Evolutionary conservation across 768 basidiomycete genomes (phyloP).

Genomic region (Panellus pusillus): DNA sequence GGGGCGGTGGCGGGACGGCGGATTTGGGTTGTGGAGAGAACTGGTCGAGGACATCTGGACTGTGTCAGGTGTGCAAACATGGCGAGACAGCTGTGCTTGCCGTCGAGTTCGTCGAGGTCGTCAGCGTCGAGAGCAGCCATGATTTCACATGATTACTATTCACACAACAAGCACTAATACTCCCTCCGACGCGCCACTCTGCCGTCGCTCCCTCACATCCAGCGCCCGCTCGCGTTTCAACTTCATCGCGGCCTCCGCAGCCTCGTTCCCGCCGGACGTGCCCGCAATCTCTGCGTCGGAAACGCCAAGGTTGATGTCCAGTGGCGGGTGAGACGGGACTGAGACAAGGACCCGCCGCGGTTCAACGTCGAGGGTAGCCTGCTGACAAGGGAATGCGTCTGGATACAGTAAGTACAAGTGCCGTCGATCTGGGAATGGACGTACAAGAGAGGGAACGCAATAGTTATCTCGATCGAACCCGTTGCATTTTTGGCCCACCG

Average conservation of each 20-base stretch:
- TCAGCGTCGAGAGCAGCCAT: conserved; percentile 32
- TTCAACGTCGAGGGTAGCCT: conserved; percentile 66
- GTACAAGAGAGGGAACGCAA: conserved; percentile 61
- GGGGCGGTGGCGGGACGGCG: conserved; percentile 31
- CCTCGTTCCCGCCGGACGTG: conserved; percentile 12
- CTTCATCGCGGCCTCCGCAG: conserved; percentile 30
- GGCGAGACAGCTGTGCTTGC: conserved; percentile 23
- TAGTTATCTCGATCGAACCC: conserved; percentile 45
- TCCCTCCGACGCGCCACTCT: conserved; percentile 66
- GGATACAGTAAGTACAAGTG: neutral
- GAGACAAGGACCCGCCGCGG: conserved; percentile 54
- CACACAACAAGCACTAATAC: conserved; percentile 46
- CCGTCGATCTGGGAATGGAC: conserved; percentile 24
- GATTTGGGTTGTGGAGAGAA: conserved; percentile 31
- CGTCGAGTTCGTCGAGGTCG: conserved; percentile 72
- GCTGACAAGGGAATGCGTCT: conserved; percentile 50
- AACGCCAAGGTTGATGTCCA: conserved; percentile 60
- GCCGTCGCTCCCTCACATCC: conserved; percentile 60
- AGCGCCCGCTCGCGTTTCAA: conserved; percentile 61
- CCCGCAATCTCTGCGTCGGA: conserved; percentile 55
- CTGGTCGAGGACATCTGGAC: conserved; percentile 47
- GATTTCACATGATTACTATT: conserved; percentile 2
- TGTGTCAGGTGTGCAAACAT: conserved; percentile 5
- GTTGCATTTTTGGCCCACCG: conserved; percentile 46
- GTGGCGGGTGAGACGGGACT: conserved; percentile 44